Evolutionary conservation across 352 stramenopile species (phyloP), one percentile per base, ranked within the genome.

Genomic region (Globisporangium paroecandrum): DNA sequence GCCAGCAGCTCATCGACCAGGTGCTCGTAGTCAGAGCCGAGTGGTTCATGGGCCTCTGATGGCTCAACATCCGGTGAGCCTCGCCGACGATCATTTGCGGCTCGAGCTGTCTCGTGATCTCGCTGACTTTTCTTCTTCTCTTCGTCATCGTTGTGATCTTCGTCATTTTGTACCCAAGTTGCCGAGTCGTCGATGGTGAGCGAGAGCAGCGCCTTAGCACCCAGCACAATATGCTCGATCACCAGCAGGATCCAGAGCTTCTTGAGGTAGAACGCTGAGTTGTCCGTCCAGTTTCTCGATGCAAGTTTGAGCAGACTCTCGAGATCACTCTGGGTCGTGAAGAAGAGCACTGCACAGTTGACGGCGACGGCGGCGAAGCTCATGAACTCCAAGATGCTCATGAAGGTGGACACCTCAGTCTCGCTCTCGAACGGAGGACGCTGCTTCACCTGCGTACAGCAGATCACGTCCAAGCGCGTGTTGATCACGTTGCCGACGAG

Each of bases 381-480:
- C 73, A 98, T 97, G 55, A 90, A 87, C 71, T 95, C 81, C 34
- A 98, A 75, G 60, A 98, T 89, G 62, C 72, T 87, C 76, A 94
- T 94, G 77, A 97, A 98, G 12, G 93, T 95, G 24, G 89, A 87
- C 54, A 98, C 90, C 69, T 97, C 89, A 3, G 90, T 87, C 55
- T 92, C 83, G 46, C 81, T 91, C 62, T 89, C 77, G 61, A 94
- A 93, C 7, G 80, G 78, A 5, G 89, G 81, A 8, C 91, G 84
- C 9, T 85, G 77, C 62, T 89, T 89, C 53, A 85, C 80, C 47
- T 94, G 79, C 9, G 85, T 83, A 56, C 90, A 85, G 69, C 91
- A 94, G 9, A 87, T 73, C 0, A 95, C 88, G 63, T 97, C 89
- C 7, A 96, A 72, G 41, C 93, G 82, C 62, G 90, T 93, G 60